These are phyloP conservation scores for Sanghuangporus weigelae DNA, from an alignment of 1,284 basidiomycete species.

Conservation along the genomic window DNA sequence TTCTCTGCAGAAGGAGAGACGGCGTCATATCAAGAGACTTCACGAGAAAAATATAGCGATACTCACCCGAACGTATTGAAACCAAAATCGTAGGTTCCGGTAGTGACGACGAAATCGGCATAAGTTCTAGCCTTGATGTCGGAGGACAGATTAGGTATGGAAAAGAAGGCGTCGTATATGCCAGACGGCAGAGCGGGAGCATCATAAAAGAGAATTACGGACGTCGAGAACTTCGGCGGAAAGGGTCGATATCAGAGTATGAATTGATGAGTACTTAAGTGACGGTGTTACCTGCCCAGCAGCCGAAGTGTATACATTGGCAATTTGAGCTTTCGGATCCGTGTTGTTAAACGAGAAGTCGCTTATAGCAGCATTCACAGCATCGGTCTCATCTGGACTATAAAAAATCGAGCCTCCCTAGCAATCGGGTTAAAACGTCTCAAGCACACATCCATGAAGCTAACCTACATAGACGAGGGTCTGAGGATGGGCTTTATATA, in stretches of 20 bases:
- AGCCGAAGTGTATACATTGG: constrained; percentile 1
- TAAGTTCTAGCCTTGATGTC: constrained; percentile 5
- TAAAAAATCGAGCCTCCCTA: constrained; percentile 10
- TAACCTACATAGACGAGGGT: constrained; percentile 8
- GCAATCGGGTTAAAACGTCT: background rate
- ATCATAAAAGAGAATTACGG: constrained; percentile 7
- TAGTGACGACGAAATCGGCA: constrained; percentile 6
- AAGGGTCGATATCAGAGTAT: background rate
- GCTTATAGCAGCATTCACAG: background rate
- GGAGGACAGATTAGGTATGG: background rate
- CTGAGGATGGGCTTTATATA: background rate
- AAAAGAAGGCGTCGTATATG: constrained; percentile 3
- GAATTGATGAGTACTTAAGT: background rate
- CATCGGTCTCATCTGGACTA: background rate
- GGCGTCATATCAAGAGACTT: background rate
- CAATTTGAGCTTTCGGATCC: constrained; percentile 17
- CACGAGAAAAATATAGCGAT: background rate
- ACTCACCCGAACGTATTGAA: constrained; percentile 10
- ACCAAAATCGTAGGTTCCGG: constrained; percentile 1
- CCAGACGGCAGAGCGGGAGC: constrained; percentile 5
- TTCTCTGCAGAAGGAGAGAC: background rate
- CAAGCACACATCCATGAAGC: background rate
- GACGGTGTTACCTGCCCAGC: background rate
- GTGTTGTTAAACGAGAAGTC: constrained; percentile 9
- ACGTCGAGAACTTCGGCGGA: background rate